Evolutionary conservation across 1,139 yeast genomes (phyloP), one percentile per base, ranked within the genome.

Genomic region (Debaryomyces subglobosus): DNA sequence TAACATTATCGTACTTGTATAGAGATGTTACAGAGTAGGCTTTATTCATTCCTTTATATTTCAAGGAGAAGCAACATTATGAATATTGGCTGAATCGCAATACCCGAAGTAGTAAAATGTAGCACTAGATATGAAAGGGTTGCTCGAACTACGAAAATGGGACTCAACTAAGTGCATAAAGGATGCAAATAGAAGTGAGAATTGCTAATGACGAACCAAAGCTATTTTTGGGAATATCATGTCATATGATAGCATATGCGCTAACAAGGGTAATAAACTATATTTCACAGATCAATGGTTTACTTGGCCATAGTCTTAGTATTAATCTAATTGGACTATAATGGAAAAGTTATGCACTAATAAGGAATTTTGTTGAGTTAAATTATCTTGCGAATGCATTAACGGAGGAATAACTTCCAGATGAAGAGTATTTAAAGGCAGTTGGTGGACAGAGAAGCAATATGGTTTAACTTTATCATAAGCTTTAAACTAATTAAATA

Each of bases 181-280:
- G 16, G 21, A 4, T 32, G 16, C 12, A 32, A 4, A 15, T 4
- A 8, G n/a, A 15, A 10, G 12, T 8, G 20, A 13, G 12, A 21
- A 8, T 21, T 13, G 20, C 6, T 9, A 15, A 15, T 10, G 21
- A 2, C 3, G 13, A 7, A n/a, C 10, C 4, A 37, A 12, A 12
- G 6, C 15, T 23, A 24, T 23, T 13, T n/a, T 16, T 20, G 10
- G 9, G 10, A n/a, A 15, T 15, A 12, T 7, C 15, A n/a, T 25
- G 9, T 3, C 10, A 16, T 16, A 27, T 16, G 5, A 39, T 8
- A 25, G 10, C n/a, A 29, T 40, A 40, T 40, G 43, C 43, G 43
- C 43, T 40, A 40, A 40, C 16, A 30, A n/a, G 43, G 43, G n/a
- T 29, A 25, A 25, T 39, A 20, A 12, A 25, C 7, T 29, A 21